A percentile compares a stretch with the other conserved stretches of the same genome.
phyloP scores from a whole-genome alignment of 345 rosid species.

The Anacardium occidentale region DNA sequence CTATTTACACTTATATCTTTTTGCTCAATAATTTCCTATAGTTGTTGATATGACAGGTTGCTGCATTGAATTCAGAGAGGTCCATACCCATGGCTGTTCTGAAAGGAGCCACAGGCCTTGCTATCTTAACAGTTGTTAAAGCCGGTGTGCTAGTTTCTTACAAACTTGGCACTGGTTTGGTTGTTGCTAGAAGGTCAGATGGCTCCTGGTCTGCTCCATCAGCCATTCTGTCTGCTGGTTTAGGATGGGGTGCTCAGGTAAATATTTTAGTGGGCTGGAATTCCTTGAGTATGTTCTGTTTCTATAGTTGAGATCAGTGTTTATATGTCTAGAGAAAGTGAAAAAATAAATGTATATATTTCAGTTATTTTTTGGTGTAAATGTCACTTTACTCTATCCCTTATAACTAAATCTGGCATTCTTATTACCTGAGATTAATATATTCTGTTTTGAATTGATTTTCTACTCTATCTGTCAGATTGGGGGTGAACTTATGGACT shows the following conservation, averaged over 20 bases:
- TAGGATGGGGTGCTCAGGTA: slow-evolving; percentile 99
- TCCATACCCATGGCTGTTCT: slow-evolving; percentile 81
- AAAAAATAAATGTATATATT: not conserved
- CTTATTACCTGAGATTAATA: not conserved
- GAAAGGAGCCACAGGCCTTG: slow-evolving; percentile 78
- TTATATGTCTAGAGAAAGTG: not conserved
- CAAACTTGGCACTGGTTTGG: slow-evolving; percentile 88
- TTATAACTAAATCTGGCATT: not conserved
- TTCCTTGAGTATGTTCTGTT: not conserved
- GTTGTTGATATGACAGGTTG: slow-evolving; percentile 47
- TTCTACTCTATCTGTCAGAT: slow-evolving; percentile 38
- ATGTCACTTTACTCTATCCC: slow-evolving; percentile 1
- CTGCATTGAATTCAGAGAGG: slow-evolving; percentile 76
- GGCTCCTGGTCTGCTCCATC: slow-evolving; percentile 99
- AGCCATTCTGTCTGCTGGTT: slow-evolving; percentile 70
- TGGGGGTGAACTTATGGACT: slow-evolving; percentile 98
- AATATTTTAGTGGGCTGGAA: slow-evolving; percentile 8
- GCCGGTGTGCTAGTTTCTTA: slow-evolving; percentile 78
- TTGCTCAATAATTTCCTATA: not conserved
- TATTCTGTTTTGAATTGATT: not conserved
- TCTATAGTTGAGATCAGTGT: not conserved
- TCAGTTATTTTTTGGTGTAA: not conserved
- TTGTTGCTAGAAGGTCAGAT: slow-evolving; percentile 71
- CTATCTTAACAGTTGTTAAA: slow-evolving; percentile 88
- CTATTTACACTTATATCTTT: not conserved